phyloP scores from a whole-genome alignment of 768 basidiomycete genomes.

The Clathrus columnatus region DNA sequence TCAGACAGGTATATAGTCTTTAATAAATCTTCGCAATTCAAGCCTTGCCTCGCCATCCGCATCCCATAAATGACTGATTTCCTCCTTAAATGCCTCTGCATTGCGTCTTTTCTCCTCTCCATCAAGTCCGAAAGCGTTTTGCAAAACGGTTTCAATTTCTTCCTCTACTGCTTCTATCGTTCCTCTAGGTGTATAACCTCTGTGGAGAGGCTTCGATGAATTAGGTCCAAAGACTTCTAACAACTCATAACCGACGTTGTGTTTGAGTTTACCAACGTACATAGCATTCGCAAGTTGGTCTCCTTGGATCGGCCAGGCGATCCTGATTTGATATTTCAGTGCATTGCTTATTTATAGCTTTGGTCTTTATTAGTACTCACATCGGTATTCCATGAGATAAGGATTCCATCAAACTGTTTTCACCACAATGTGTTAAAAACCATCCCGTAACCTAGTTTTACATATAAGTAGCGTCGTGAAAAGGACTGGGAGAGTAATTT shows the following conservation, averaged over 20 bases:
- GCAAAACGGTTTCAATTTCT: slow-evolving; percentile 12
- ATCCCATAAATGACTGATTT: slow-evolving; percentile 1
- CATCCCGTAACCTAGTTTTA: slow-evolving; percentile 15
- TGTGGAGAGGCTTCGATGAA: slow-evolving; percentile 11
- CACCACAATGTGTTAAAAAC: slow-evolving; percentile 21
- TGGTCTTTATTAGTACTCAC: slow-evolving; percentile 6
- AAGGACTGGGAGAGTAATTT: not conserved
- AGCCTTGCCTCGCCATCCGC: slow-evolving; percentile 8
- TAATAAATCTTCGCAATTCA: not conserved
- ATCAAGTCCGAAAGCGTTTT: slow-evolving; percentile 15
- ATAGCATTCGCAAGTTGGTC: slow-evolving; percentile 20
- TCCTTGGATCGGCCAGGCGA: slow-evolving; percentile 20
- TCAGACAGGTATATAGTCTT: not conserved
- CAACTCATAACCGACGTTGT: slow-evolving; percentile 15
- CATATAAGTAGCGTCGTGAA: not conserved
- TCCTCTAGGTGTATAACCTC: slow-evolving; percentile 14
- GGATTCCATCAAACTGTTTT: slow-evolving; percentile 19
- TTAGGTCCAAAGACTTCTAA: slow-evolving; percentile 15
- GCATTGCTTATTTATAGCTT: no score
- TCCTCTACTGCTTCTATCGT: slow-evolving; percentile 15
- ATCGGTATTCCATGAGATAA: slow-evolving; percentile 17
- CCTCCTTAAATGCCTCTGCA: slow-evolving; percentile 9
- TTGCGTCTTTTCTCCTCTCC: slow-evolving; percentile 16
- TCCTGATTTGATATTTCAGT: slow-evolving; percentile 8
- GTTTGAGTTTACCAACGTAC: slow-evolving; percentile 11